Evolutionary conservation across 345 rosid genomes (phyloP), one percentile per base, ranked within the genome.

Genomic region (Hibiscus tridactylites): DNA sequence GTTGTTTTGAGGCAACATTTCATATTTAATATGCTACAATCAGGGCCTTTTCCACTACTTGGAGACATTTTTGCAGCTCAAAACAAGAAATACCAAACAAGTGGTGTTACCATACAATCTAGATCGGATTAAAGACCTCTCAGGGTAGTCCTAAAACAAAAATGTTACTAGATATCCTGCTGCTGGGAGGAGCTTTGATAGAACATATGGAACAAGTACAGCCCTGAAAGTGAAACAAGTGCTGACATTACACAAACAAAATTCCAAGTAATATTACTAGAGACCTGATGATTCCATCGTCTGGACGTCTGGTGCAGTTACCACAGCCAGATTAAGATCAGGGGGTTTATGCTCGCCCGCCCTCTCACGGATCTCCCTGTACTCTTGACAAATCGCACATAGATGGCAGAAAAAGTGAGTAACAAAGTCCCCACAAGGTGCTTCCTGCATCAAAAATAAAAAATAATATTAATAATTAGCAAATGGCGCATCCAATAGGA

Each of bases 301-400:
- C 80, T 90, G 92, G 35, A 74, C 67, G 4, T 81, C 68, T 0
- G 96, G 92, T 64, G 88, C 87, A 5, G 85, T 68, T 16, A 92
- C 93, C 15, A 81, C 82, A 12, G 84, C 77, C 84, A 82, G 49
- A 24, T 65, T 79, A 44, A 80, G 80, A 76, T 86, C 85, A 8
- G 80, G 67, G 11, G 82, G 71, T 49, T 73, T 50, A 28, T 81
- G 39, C 58, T 81, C 80, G 3, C 76, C 80, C 8, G 83, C 75
- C 75, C 86, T 88, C 72, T 85, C 93, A 24, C 88, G 74, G 44
- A 88, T 88, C 86, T 94, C 96, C 77, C 96, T 83, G 50, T 86
- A 91, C 75, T 91, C 98, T 83, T 94, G 98, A 81, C 97, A 90
- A 77, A 86, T 82, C 37, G 97, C 96, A 71, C 97, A 91, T 69